Base-by-base conservation (phyloP, 2,329 filamentous ascomycete genomes). In the Monosporascus sp. region DNA sequence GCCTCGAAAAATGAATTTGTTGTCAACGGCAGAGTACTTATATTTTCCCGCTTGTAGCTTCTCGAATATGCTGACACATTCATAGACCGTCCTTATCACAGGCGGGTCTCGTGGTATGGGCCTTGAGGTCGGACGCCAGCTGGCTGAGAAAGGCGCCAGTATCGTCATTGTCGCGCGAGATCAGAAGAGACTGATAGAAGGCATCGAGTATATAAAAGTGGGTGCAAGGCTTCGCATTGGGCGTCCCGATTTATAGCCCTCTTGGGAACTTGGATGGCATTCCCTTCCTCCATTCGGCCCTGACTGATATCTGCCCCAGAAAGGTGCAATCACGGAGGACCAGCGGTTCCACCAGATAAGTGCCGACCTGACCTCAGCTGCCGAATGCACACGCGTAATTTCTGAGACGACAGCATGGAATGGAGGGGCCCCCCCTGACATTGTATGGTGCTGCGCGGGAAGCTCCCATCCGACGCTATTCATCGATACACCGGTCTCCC, bases 61-160 rank as follows among this genome's bases (percentile, higher is more conserved):
- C 11, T 22, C 17, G 5, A 20, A 17, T 14, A 38, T 37, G 7
- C 54, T 50, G 17, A 22, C 17, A 51, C 45, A 48, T 44, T 48
- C 37, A 20, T 59, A 89, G 85, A 88, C 86, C 2, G 78, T 86
- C 8, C 68, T 89, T 41, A 76, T 90, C 51, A 89, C 87, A 0
- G 87, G 87, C 46, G 86, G 80, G 37, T 89, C 87, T 1, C 82
- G 87, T 62, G 87, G 87, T 51, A 84, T 88, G 79, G 87, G 87
- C 37, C 78, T 79, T 60, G 79, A 77, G 37, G 73, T 84, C 24
- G 86, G 78, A 2, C 76, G 78, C 48, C 74, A 86, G 47, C 77
- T 90, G 20, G 78, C 87, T 4, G 71, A 75, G 41, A 86, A 85
- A 68, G 87, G 87, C 49, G 87, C 86, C 17, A 84, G 86, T 63